phyloP scores from a whole-genome alignment of 2,329 filamentous ascomycete genomes.

The Lachnellula hyalina region DNA sequence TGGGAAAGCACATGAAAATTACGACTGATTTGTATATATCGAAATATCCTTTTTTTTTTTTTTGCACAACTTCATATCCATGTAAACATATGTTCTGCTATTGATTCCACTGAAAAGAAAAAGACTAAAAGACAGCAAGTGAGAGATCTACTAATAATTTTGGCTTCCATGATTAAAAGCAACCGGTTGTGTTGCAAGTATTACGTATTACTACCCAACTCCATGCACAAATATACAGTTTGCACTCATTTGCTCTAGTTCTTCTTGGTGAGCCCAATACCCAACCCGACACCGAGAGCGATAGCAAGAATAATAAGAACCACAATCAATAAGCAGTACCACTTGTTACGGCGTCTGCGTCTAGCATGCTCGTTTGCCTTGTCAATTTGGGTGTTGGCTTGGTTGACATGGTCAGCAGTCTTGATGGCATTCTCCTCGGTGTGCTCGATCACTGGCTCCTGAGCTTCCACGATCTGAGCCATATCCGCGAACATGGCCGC shows the following conservation, averaged over 20 bases:
- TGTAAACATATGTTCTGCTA: not conserved
- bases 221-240: conserved; percentile 1
- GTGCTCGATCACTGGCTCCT: conserved; percentile 58
- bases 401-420: conserved; percentile 60
- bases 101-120: no score
- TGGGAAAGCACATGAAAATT: conserved; percentile 27
- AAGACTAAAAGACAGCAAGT: not conserved
- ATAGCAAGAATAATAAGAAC: conserved; percentile 55
- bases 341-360: conserved; percentile 70
- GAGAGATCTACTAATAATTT: conserved; percentile 3
- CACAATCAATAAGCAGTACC: conserved; percentile 66
- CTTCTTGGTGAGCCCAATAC: conserved; percentile 27
- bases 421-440: conserved; percentile 61
- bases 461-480: conserved; percentile 66
- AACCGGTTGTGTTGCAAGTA: not conserved
- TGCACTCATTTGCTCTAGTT: not conserved
- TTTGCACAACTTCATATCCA: not conserved
- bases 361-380: conserved; percentile 63
- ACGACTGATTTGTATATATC: conserved; percentile 23
- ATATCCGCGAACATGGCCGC: conserved; percentile 68
- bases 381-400: conserved; percentile 64
- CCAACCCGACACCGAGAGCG: conserved; percentile 45
- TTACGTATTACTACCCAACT: conserved; percentile 2
- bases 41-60: not conserved
- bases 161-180: not conserved